Evolutionary conservation across 2,329 filamentous ascomycete species (phyloP), one percentile per base, ranked within the genome.

Genomic region (Exophiala bonariae): DNA sequence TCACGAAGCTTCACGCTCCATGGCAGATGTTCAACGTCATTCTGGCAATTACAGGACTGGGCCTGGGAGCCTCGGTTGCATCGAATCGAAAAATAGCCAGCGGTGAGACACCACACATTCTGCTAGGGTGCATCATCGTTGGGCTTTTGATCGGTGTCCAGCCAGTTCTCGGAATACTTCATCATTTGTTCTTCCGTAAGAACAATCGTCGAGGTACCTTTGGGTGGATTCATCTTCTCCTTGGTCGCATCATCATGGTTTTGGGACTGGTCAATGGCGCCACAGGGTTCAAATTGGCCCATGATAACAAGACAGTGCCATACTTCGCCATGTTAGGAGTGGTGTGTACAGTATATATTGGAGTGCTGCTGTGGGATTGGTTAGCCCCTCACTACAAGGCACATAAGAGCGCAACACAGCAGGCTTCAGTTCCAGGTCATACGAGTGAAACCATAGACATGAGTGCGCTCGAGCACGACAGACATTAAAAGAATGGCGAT

Each of bases 241-340:
- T 79, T 14, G 78, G 78, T 17, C 69, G 78, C 3, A 54, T 65
- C 22, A 64, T 73, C 20, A 70, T 81, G 10, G 64, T 72, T 0
- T 63, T 81, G 1, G 78, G 76, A 3, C 74, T 80, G 45, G 66
- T 81, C 57, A 81, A 81, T 57, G 78, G 75, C n/a, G 78, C 77
- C 1, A 59, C 80, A 1, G 78, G 78, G 1, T 69, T 80, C 32
- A 61, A 65, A 7, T 33, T 42, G 16, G 40, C 40, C 14, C 26
- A 28, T 13, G 30, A 42, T 14, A 16, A 33, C 16, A 32, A 34
- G 13, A 33, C 14, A 4, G 30, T 16, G 13, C 26, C 40, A 13
- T 34, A 42, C 30, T 42, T 14, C 28, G 30, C 40, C 11, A 10
- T 42, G 4, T 16, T 42, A 14, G 40, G n/a, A 4, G 18, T 42